Evolutionary conservation across 78 protist genomes (phyloP).

Genomic region (Dictyostelium citrinum): DNA sequence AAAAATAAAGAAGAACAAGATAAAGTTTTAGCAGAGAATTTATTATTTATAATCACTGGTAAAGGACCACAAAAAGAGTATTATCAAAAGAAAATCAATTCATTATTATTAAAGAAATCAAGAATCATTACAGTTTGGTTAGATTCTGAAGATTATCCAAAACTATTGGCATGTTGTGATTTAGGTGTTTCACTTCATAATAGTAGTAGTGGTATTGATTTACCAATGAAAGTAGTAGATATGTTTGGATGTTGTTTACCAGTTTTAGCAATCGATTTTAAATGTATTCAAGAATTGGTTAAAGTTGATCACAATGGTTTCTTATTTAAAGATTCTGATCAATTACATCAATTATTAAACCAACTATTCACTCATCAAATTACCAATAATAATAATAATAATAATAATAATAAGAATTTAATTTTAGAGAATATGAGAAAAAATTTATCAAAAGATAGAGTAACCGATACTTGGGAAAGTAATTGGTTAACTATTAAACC

Average conservation of each 20-base stretch:
- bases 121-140: conserved; percentile 82
- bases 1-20: neutral
- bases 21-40: neutral
- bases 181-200: conserved; percentile 92
- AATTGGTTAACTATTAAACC: conserved; percentile 4
- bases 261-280: conserved; percentile 87
- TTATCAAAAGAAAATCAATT: conserved; percentile 4
- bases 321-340: conserved; percentile 43
- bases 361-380: neutral
- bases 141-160: conserved; percentile 84
- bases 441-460: neutral
- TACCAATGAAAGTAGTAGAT: conserved; percentile 99
- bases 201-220: conserved; percentile 94
- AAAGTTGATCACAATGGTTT: conserved; percentile 63
- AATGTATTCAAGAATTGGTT: conserved; percentile 84
- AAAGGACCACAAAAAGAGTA: conserved; percentile 85
- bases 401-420: neutral
- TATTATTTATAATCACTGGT: conserved; percentile 86
- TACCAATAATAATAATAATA: neutral
- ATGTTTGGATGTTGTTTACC: conserved; percentile 96
- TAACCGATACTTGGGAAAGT: neutral
- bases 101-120: conserved; percentile 15
- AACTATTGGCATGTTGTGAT: conserved; percentile 64
- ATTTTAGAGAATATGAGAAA: neutral
- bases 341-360: neutral